Evolutionary conservation across 2,329 filamentous ascomycete species (phyloP).

Genomic region (Aspergillus pseudoviridinutans): DNA sequence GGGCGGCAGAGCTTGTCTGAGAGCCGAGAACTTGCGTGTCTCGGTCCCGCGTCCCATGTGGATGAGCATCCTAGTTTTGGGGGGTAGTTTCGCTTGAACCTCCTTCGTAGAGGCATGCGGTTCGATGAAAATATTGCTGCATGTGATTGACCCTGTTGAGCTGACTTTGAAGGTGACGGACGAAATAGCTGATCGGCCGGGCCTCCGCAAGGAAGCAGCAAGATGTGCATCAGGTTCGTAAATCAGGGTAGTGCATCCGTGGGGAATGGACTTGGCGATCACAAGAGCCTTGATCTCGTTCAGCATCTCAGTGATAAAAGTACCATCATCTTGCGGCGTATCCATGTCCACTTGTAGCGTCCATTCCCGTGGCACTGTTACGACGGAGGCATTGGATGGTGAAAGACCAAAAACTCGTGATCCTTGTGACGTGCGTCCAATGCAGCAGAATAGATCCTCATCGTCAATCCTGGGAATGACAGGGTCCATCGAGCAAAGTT

Average conservation of each 20-base stretch:
- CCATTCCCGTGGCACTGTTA: conserved; percentile 2
- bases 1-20: conserved; percentile 3
- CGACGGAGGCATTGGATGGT: conserved; percentile 1
- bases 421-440: conserved; percentile 1
- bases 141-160: background rate
- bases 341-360: background rate
- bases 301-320: background rate
- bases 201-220: background rate
- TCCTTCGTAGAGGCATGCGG: conserved; percentile 4
- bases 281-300: conserved; percentile 1
- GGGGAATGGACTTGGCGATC: conserved; percentile 1
- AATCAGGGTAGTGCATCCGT: conserved; percentile 2
- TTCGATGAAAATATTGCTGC: background rate
- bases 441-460: conserved; percentile 1
- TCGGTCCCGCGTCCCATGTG: background rate
- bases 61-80: conserved; percentile 3
- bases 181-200: background rate
- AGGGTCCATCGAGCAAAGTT: conserved; percentile 1
- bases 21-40: conserved; percentile 1
- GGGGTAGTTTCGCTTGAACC: conserved; percentile 1
- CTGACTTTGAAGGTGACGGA: background rate
- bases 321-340: background rate
- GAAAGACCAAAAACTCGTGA: conserved; percentile 1
- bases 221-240: conserved; percentile 1
- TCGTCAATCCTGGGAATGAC: background rate